Conservation (phyloP, 108 stramenopile genomes). For the Stephanodiscus triporus region DNA sequence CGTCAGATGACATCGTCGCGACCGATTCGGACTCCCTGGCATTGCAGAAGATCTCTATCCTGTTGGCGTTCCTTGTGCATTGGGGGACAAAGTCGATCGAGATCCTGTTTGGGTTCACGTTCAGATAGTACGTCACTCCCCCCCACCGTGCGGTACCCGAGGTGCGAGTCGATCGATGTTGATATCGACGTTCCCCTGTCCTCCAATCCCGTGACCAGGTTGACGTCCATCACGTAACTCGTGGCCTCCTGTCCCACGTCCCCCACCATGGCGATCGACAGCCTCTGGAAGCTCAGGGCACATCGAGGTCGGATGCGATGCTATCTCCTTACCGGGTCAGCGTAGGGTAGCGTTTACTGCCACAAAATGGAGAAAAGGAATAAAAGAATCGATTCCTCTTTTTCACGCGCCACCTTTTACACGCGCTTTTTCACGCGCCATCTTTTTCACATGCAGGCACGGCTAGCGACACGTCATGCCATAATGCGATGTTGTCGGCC, state of each 20-base stretch:
- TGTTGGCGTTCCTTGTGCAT: constrained; percentile 78
- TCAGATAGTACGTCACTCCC: constrained; percentile 65
- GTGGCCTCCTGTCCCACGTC: constrained; percentile 72
- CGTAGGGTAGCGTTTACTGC: too few relatives aligned
- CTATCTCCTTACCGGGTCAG: too few relatives aligned
- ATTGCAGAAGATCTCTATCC: constrained; percentile 87
- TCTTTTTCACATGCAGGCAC: too few relatives aligned
- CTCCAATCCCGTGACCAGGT: constrained; percentile 57
- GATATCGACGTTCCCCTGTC: constrained; percentile 58
- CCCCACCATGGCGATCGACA: constrained; percentile 63
- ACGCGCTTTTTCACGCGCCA: too few relatives aligned
- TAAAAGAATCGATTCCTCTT: too few relatives aligned
- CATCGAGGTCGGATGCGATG: constrained; percentile 44
- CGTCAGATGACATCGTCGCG: background rate
- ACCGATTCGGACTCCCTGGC: constrained; percentile 72
- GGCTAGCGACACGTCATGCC: too few relatives aligned
- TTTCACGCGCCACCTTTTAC: too few relatives aligned
- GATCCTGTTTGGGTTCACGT: constrained; percentile 71
- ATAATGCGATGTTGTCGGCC: too few relatives aligned
- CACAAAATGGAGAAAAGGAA: too few relatives aligned
- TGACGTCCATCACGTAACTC: constrained; percentile 57
- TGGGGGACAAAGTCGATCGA: constrained; percentile 80
- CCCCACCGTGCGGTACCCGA: constrained; percentile 73
- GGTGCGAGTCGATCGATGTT: constrained; percentile 57
- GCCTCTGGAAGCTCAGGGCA: constrained; percentile 86